A percentile compares a stretch with the other conserved stretches of the same genome.
Evolutionary conservation across 2,329 filamentous ascomycete species (phyloP).

Genomic region (Ophiosphaerella korrae): DNA sequence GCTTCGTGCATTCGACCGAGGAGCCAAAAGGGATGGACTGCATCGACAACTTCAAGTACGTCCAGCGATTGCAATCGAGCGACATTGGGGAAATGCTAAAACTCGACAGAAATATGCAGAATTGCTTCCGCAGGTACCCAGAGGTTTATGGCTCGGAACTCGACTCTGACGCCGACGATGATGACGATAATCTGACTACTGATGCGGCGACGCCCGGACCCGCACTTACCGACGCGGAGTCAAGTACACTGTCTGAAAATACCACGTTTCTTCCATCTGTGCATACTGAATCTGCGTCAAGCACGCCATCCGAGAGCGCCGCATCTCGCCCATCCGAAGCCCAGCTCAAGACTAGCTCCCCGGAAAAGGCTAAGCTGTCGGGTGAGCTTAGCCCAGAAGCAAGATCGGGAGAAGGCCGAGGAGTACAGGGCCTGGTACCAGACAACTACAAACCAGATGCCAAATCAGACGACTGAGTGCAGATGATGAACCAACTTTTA

Average conservation of each 20-base stretch:
- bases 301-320: too few relatives aligned
- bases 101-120: conserved; percentile 81
- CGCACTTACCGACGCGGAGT: background rate
- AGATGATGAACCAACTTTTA: conserved; percentile 43
- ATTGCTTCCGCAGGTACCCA: conserved; percentile 91
- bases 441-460: conserved; percentile 23
- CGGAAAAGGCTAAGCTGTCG: conserved; percentile 9
- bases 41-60: conserved; percentile 95
- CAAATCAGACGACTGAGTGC: conserved; percentile 36
- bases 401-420: conserved; percentile 11
- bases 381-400: conserved; percentile 14
- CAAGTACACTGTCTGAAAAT: background rate
- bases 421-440: conserved; percentile 22
- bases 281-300: too few relatives aligned
- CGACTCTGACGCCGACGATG: conserved; percentile 73
- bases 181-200: conserved; percentile 58
- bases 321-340: background rate
- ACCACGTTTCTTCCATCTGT: too few relatives aligned
- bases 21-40: conserved; percentile 98
- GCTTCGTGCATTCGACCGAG: conserved; percentile 93
- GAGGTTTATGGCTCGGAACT: conserved; percentile 92
- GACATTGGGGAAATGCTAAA: conserved; percentile 8
- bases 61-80: conserved; percentile 22
- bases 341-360: conserved; percentile 6
- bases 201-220: conserved; percentile 12